Conservation (phyloP, 495 filamentous ascomycete species). For the Pyrenopolyporus hunteri region DNA sequence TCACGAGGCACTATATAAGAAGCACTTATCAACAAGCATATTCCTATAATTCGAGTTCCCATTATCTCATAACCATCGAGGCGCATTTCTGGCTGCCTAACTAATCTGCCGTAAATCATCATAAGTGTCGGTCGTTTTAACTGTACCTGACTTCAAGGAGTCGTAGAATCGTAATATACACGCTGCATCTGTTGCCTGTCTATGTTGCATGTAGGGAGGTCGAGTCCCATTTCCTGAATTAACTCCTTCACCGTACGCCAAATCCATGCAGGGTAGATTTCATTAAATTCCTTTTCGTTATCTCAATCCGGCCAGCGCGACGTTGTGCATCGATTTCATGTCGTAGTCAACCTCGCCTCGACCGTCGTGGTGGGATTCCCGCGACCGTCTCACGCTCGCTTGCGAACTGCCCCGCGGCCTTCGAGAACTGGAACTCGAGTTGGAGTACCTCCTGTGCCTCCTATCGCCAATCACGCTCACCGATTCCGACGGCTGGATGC, state of each 20-base stretch:
- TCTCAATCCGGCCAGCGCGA: conserved; percentile 42
- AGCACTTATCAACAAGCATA: no score
- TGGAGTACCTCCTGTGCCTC: conserved; percentile 19
- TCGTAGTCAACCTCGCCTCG: conserved; percentile 34
- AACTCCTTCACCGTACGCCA: conserved; percentile 38
- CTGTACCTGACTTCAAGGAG: conserved; percentile 30
- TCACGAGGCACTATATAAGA: no score
- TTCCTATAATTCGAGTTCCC: no score
- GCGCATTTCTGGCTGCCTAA: background rate
- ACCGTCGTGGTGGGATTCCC: conserved; percentile 10
- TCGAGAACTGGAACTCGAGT: conserved; percentile 22
- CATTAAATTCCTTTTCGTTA: conserved; percentile 15
- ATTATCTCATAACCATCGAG: conserved; percentile 3
- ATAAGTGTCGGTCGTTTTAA: conserved; percentile 33
- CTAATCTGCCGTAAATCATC: conserved; percentile 29
- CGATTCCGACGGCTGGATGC: conserved; percentile 16
- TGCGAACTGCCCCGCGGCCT: conserved; percentile 12
- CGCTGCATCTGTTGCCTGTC: conserved; percentile 28
- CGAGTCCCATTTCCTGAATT: conserved; percentile 31
- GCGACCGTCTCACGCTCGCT: conserved; percentile 5
- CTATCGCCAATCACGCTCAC: conserved; percentile 15
- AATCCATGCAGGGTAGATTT: conserved; percentile 27
- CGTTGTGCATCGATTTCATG: conserved; percentile 42
- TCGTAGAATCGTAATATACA: conserved; percentile 39
- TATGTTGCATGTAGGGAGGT: conserved; percentile 28